Base-by-base conservation (phyloP, 202 grass and related monocot genomes). In the Bolboschoenoplectus hybrid region DNA sequence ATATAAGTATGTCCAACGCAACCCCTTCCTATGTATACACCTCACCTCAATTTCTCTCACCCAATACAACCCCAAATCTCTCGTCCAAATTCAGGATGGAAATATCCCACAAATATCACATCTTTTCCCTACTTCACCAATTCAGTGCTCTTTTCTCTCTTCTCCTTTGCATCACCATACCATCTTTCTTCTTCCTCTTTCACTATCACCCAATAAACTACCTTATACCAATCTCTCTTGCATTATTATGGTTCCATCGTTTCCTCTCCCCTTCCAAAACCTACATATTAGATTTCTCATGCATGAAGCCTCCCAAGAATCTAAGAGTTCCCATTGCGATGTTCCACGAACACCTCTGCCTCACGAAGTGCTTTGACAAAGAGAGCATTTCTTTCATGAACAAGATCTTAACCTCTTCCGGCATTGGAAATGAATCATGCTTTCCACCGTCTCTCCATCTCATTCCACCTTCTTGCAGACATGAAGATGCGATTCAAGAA, bases 401-500 rank as follows among this genome's bases (percentile, higher is more conserved):
- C 9, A 84, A 73, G 11, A 64, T 91, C 38, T 74, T 94, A 81
- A 80, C 51, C 45, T 72, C 77, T 2, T 70, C 81, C 74, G 94
- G 90, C 46, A 94, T 97, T 80, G 94, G 94, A 38, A 74, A 97
- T n/a, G 92, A 97, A 88, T 94, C 92, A 32, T 94, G 88, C 87
- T 86, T 97, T 69, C 90, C 92, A 11, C 81, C 84, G 1, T 70
- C 92, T 3, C 87, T 94, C 45, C 89, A 89, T 85, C 55, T 68
- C 67, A 87, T 92, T 32, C 94, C 92, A 7, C 87, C 90, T 26
- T 82, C 84, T 2, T 51, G 77, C 0, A 91, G 82, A 51, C 88
- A 92, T 69, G 26, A 38, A 17, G 87, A 88, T 78, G 85, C 90
- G 26, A 1, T 91, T 11, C 6, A 71, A 6, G 91, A 97, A 80